Evolutionary conservation across 2,329 filamentous ascomycete species (phyloP).

Genomic region (Alternaria angustiovoidea): DNA sequence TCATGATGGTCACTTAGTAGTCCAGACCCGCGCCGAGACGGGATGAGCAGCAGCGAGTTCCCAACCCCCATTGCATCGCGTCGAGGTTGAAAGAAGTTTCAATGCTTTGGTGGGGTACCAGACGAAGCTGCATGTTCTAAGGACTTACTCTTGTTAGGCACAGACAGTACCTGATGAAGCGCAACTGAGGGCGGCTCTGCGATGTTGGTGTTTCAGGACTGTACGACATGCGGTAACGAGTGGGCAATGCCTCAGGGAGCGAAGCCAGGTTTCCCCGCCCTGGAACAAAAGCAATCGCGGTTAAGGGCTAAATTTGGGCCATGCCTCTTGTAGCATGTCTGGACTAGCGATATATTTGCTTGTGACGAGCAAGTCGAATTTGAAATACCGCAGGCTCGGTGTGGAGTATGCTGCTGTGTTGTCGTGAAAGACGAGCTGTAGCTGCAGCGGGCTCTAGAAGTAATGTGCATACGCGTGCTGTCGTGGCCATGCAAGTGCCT

Average conservation of each 20-base stretch:
- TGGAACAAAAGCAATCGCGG: conserved; percentile 12
- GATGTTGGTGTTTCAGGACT: conserved; percentile 33
- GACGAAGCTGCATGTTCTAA: neutral
- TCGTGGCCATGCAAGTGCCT: conserved; percentile 17
- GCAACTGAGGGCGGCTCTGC: conserved; percentile 24
- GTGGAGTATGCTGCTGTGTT: neutral
- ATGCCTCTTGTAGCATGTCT: conserved; percentile 1
- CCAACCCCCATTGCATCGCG: too few relatives aligned
- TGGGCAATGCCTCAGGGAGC: conserved; percentile 16
- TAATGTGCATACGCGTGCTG: conserved; percentile 16
- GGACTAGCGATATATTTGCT: conserved; percentile 1
- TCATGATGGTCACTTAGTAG: too few relatives aligned
- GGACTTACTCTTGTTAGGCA: neutral
- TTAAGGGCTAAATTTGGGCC: neutral
- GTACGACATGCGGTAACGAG: conserved; percentile 14
- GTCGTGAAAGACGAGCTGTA: neutral
- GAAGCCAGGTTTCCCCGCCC: conserved; percentile 18
- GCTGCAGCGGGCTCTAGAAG: conserved; percentile 6
- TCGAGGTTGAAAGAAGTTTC: neutral
- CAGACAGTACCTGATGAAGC: conserved; percentile 3
- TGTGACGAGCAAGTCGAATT: neutral
- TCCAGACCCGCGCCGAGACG: too few relatives aligned
- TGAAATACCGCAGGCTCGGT: neutral
- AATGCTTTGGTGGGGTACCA: neutral
- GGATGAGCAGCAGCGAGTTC: too few relatives aligned